Evolutionary conservation across 1,284 basidiomycete species (phyloP), one percentile per base, ranked within the genome.

Genomic region (Dichomitus squalens): DNA sequence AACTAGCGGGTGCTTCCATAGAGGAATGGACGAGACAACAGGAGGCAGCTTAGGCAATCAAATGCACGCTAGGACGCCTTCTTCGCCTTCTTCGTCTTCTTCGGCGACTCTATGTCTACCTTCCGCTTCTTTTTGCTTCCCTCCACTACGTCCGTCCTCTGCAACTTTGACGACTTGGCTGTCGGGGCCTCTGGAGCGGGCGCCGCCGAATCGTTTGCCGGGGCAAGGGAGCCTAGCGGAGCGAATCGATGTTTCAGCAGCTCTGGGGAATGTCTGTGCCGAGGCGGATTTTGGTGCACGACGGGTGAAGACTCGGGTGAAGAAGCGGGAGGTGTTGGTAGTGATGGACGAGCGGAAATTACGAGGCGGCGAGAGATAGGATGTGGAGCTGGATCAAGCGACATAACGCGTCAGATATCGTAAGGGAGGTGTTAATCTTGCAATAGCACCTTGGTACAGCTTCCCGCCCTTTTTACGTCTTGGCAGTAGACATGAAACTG

Each of bases 191-290:
- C 65, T 57, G 66, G 60, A 14, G 47, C 54, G 5, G 41, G 57
- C 16, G 57, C 58, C 6, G 52, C 57, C 12, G 55, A 47, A 38
- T 53, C 57, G 16, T 60, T 59, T 33, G 60, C 63, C 1, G 55
- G 50, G 9, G 69, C 71, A n/a, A 76, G 68, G 6, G 85, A 80
- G 0, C 88, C 88, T 29, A 80, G 81, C 0, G 88, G 88, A 59
- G 81, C 68, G 70, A 88, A 91, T 1, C 74, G 70, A 64, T 90
- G 87, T 54, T 75, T 90, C 35, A 91, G 75, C 2, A 84, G 64
- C 49, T 86, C 82, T 33, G 76, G 73, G 0, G 88, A 81, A 64
- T 90, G 83, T 9, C 74, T 77, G 6, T 79, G 76, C 14, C 89
- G 79, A 2, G 83, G 78, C 2, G 84, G 82, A 59, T 84, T 84